Percentiles rank a stretch among this genome's conserved stretches.
Evolutionary conservation across 352 stramenopile genomes (phyloP).

Genomic region (Globisporangium alternatum): DNA sequence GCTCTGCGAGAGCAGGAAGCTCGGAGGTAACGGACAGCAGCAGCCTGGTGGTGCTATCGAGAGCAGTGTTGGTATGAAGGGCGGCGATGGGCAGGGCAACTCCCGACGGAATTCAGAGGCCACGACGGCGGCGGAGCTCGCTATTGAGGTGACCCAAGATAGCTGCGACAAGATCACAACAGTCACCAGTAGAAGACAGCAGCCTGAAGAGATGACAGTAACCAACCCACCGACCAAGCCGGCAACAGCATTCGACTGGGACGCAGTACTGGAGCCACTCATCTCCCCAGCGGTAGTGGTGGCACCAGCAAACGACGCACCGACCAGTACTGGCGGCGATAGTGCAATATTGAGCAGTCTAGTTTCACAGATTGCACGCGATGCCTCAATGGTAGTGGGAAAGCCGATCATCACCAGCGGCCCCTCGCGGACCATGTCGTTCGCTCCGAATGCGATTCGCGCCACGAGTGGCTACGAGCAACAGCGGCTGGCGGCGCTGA

Average conservation of each 20-base stretch:
- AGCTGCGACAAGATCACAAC: too few species aligned
- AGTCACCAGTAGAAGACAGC: neutral
- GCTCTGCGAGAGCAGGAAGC: constrained; percentile 30
- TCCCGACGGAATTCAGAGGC: neutral
- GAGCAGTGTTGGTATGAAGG: neutral
- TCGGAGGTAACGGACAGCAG: constrained; percentile 1
- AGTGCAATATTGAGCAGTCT: neutral
- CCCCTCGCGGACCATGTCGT: constrained; percentile 4
- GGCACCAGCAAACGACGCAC: neutral
- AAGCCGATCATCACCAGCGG: neutral
- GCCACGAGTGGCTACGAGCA: neutral
- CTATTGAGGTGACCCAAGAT: neutral
- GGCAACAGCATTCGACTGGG: neutral
- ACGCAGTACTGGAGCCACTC: neutral
- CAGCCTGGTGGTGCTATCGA: neutral
- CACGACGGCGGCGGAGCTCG: neutral
- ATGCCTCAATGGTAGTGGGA: neutral
- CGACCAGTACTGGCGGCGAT: neutral
- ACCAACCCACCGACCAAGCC: neutral
- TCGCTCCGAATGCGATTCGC: neutral
- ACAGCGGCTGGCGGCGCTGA: neutral
- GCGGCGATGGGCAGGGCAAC: neutral
- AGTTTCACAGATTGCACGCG: neutral
- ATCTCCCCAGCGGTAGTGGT: neutral
- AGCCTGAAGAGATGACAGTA: neutral